Evolutionary conservation across 192 early-diverging fungal species (phyloP).

Genomic region (Paraglomus occultum): DNA sequence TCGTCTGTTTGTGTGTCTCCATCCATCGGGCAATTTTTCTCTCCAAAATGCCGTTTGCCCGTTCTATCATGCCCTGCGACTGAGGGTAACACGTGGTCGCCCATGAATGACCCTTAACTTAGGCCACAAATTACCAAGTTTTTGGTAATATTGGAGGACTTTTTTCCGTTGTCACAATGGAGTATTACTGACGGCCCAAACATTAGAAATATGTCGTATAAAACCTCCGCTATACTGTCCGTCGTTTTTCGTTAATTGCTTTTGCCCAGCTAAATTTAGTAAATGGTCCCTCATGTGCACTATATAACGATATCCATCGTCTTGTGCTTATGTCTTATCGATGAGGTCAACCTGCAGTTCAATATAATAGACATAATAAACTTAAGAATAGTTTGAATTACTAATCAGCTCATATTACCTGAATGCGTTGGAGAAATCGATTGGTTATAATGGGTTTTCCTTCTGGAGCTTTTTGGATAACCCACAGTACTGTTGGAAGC

Average conservation of each 20-base stretch:
- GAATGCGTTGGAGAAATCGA: too few species aligned
- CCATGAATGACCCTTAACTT: slow-evolving; percentile 1
- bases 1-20: neutral
- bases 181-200: slow-evolving; percentile 7
- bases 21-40: neutral
- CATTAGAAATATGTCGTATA: neutral
- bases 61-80: neutral
- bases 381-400: too few species aligned
- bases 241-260: neutral
- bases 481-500: too few species aligned
- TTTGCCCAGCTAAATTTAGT: neutral
- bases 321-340: neutral
- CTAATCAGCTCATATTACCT: too few species aligned
- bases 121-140: neutral
- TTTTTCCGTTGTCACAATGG: neutral
- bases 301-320: neutral
- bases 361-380: too few species aligned
- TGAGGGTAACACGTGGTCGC: neutral
- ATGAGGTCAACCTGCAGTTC: neutral
- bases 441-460: too few species aligned
- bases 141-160: neutral
- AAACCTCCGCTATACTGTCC: neutral
- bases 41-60: neutral
- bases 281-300: slow-evolving; percentile 4
- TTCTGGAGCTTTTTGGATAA: too few species aligned